Base-by-base conservation (phyloP, 1,139 yeast genomes). In the Candida frijolesensis region DNA sequence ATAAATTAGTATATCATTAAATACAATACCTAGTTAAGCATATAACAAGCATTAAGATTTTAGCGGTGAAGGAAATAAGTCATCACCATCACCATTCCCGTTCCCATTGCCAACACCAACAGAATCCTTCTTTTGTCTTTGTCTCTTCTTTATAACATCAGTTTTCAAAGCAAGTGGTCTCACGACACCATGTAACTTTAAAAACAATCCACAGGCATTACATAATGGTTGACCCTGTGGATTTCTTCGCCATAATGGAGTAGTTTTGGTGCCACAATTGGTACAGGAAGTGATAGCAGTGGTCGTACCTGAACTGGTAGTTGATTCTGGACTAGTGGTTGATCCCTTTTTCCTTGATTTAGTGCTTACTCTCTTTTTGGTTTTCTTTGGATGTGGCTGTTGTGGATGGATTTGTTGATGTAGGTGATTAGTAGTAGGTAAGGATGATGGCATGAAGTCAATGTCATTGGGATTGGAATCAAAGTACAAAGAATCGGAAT, bases 121-220 rank as follows among this genome's bases (percentile, higher is more conserved):
- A 7, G 42, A n/a, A n/a, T 38, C 22, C 15, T 38, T 38, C n/a
- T 14, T 8, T 22, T 38, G 42, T 39, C 55, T 47, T 51, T 51
- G 62, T 62, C 97, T 79, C 52, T 94, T 86, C 69, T 90, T 89
- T 61, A 92, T 92, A 12, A 91, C 91, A 68, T 91, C 96, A 2
- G 96, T 90, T 66, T 92, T 92, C 58, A 92, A 72, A 41, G 94
- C 70, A 47, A 80, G 69, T 6, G 85, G 85, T 44, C 85, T 63
- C 4, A 80, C 79, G 9, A 81, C 82, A 29, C 86, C 86, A 57
- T 82, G 85, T 38, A 82, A 64, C 62, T 81, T 81, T 55, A 78
- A 70, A 55, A 81, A 82, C 38, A 82, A 66, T 0, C 86, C 85
- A 66, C 86, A 82, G 0, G 86, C 86, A 60, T 82, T 82, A 60